Conservation (phyloP, 139 green algal genomes). For the Diplosphaera chodatii region DNA sequence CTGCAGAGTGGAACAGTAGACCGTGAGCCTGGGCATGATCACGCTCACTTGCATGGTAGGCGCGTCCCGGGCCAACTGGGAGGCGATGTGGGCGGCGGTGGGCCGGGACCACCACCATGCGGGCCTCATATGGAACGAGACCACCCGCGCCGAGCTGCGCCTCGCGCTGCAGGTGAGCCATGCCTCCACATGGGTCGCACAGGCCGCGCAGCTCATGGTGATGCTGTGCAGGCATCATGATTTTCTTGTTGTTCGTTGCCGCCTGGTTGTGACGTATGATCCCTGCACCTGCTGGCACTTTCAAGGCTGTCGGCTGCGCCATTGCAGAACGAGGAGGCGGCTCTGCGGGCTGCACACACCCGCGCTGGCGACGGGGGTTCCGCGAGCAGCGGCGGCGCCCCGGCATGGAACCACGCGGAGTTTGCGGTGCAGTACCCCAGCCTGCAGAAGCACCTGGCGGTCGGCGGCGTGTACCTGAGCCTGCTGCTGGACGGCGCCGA, state of each 20-base stretch:
- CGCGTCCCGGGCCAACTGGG: slow-evolving; percentile 69
- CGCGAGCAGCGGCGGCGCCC: neutral
- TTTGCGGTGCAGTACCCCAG: slow-evolving; percentile 79
- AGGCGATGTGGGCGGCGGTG: slow-evolving; percentile 65
- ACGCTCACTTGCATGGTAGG: too few species aligned
- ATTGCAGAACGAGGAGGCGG: slow-evolving; percentile 57
- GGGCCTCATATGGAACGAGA: slow-evolving; percentile 87
- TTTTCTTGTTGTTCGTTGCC: too few species aligned
- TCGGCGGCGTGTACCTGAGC: slow-evolving; percentile 79
- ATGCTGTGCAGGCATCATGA: too few species aligned
- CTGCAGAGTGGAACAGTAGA: too few species aligned
- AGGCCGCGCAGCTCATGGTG: too few species aligned
- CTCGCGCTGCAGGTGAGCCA: slow-evolving; percentile 74
- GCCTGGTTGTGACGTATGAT: too few species aligned
- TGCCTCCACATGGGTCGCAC: too few species aligned
- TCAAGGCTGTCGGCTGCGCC: too few species aligned
- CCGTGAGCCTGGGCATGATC: neutral
- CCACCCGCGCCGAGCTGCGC: slow-evolving; percentile 68
- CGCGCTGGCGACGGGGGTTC: slow-evolving; percentile 25
- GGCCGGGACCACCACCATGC: slow-evolving; percentile 68
- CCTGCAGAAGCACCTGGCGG: slow-evolving; percentile 60
- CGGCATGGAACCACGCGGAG: slow-evolving; percentile 74
- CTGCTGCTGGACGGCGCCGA: slow-evolving; percentile 78
- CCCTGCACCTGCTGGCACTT: too few species aligned
- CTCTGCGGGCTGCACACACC: slow-evolving; percentile 32